phyloP scores from a whole-genome alignment of 2,329 filamentous ascomycete species.

The Xylariaceae sp. region DNA sequence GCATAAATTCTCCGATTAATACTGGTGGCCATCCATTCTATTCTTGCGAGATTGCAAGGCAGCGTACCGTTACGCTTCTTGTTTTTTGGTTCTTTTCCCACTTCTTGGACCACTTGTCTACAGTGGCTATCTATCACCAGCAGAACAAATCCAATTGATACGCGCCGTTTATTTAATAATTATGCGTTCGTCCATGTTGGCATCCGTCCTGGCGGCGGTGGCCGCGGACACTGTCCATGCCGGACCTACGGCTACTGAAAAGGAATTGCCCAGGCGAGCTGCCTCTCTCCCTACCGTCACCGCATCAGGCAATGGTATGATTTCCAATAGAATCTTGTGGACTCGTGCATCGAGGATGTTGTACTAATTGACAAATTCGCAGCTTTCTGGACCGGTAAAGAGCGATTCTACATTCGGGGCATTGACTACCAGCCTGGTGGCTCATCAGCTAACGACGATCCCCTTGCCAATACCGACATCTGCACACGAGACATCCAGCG shows the following conservation, averaged over 20 bases:
- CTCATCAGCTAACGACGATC: constrained; percentile 65
- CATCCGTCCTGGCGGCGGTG: constrained; percentile 56
- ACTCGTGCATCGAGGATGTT: neutral
- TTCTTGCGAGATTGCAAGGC: constrained; percentile 9
- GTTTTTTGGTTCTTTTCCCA: constrained; percentile 10
- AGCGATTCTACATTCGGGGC: constrained; percentile 65
- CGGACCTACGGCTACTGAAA: constrained; percentile 56
- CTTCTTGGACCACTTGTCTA: constrained; percentile 14
- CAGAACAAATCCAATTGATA: neutral
- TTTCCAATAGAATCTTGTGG: constrained; percentile 13
- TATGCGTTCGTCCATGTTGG: constrained; percentile 57
- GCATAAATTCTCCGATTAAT: constrained; percentile 13
- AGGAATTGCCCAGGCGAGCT: constrained; percentile 56
- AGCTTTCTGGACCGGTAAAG: constrained; percentile 62
- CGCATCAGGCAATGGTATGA: constrained; percentile 62
- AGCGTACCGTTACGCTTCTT: neutral
- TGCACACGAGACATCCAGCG: constrained; percentile 82
- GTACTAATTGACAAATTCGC: constrained; percentile 26
- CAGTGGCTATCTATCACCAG: constrained; percentile 17
- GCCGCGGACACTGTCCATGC: constrained; percentile 52
- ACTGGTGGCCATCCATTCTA: constrained; percentile 26
- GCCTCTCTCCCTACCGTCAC: constrained; percentile 56
- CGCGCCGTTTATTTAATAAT: constrained; percentile 35
- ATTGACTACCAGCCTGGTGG: constrained; percentile 70
- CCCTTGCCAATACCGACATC: constrained; percentile 70